A percentile compares a stretch with the other conserved stretches of the same genome.
Conservation (phyloP, 495 filamentous ascomycete genomes). For the Annulohypoxylon bovei region DNA sequence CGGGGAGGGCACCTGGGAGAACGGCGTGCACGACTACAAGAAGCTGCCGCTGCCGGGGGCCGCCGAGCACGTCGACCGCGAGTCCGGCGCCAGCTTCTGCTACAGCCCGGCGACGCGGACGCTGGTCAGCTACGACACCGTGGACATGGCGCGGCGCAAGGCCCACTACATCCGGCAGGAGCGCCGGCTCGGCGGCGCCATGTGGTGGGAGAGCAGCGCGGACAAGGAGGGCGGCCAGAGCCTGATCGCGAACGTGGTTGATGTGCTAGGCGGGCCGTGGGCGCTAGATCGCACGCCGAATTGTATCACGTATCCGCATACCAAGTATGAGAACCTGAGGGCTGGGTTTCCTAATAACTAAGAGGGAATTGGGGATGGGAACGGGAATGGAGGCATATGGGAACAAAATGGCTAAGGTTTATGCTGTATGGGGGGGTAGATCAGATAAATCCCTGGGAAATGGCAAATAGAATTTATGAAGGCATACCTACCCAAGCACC, state of each 20-base stretch:
- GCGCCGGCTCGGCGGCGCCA: constrained; percentile 78
- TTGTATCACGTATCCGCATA: constrained; percentile 74
- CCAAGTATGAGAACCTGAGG: constrained; percentile 83
- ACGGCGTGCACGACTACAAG: constrained; percentile 90
- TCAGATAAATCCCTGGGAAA: not conserved
- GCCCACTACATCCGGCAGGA: constrained; percentile 69
- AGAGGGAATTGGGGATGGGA: not conserved
- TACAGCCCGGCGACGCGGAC: constrained; percentile 68
- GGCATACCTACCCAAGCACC: too few species aligned
- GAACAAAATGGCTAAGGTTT: not conserved
- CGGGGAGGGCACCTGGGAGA: constrained; percentile 83
- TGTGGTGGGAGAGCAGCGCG: constrained; percentile 96
- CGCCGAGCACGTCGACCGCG: constrained; percentile 59
- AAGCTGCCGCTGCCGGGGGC: constrained; percentile 65
- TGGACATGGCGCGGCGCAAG: constrained; percentile 72
- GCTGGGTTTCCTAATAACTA: constrained; percentile 63
- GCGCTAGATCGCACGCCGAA: constrained; percentile 71
- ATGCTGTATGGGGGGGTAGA: not conserved
- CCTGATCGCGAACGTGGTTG: constrained; percentile 75
- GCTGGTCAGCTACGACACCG: constrained; percentile 84
- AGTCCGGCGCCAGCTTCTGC: constrained; percentile 74
- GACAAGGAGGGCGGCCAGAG: constrained; percentile 75
- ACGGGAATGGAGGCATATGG: not conserved
- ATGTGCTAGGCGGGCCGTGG: constrained; percentile 61
- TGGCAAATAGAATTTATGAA: not conserved